Percentiles rank a stretch among this genome's conserved stretches.
Conservation (phyloP, 805 yeast genomes). For the Ogataea nitratoaversa region DNA sequence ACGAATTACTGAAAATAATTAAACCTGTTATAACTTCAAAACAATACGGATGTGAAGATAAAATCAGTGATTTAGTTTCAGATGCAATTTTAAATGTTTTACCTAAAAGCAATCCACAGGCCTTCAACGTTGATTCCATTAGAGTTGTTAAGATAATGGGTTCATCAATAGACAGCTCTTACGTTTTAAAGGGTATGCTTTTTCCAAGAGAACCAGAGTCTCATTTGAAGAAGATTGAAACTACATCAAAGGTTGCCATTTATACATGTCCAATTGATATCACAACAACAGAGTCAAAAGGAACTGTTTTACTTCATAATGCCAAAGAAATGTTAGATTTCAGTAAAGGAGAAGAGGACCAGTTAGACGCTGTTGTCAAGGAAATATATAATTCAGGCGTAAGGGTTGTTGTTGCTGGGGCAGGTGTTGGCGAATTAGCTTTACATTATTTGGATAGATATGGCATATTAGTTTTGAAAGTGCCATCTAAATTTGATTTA, state of each 20-base stretch:
- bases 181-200: conserved; percentile 94
- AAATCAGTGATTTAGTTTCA: conserved; percentile 70
- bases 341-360: conserved; percentile 93
- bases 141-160: conserved; percentile 98
- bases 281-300: conserved; percentile 96
- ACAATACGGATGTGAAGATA: conserved; percentile 84
- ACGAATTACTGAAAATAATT: conserved; percentile 65
- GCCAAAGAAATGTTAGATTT: conserved; percentile 97
- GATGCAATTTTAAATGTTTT: conserved; percentile 79
- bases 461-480: conserved; percentile 78
- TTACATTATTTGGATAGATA: conserved; percentile 88
- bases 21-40: conserved; percentile 89
- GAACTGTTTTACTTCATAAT: conserved; percentile 91
- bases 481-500: conserved; percentile 89
- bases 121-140: conserved; percentile 87
- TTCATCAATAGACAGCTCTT: conserved; percentile 63
- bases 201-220: conserved; percentile 98
- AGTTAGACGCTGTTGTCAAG: conserved; percentile 78
- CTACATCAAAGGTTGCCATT: conserved; percentile 80
- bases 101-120: conserved; percentile 59
- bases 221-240: conserved; percentile 57
- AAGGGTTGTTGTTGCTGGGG: conserved; percentile 88
- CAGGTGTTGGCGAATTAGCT: conserved; percentile 88
- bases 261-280: conserved; percentile 93
- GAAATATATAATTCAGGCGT: conserved; percentile 83